These are phyloP conservation scores for Kwoniella sp. DNA, from an alignment of 768 basidiomycete species.

Conservation along the genomic window DNA sequence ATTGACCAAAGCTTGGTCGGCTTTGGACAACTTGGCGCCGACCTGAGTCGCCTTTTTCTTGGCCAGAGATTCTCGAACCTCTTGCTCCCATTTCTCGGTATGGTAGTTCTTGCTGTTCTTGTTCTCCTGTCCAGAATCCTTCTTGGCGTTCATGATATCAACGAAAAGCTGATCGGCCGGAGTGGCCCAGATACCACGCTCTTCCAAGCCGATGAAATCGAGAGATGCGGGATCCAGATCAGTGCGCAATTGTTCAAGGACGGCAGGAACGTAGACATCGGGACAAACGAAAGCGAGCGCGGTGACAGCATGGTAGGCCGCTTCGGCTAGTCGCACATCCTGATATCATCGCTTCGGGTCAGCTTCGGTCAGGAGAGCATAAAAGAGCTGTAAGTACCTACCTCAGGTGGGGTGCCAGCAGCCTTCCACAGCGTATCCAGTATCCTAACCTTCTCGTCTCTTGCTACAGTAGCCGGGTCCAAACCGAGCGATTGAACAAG, in stretches of 20 bases:
- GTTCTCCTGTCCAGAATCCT: constrained; percentile 59
- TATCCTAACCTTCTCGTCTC: constrained; percentile 41
- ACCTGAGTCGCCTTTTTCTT: constrained; percentile 69
- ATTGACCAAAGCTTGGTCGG: constrained; percentile 79
- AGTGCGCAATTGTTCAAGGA: constrained; percentile 67
- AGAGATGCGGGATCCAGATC: constrained; percentile 70
- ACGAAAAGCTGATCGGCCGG: constrained; percentile 78
- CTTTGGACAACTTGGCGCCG: constrained; percentile 68
- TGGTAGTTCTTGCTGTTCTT: constrained; percentile 84
- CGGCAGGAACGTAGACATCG: constrained; percentile 65
- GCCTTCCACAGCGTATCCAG: constrained; percentile 34
- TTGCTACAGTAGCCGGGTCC: constrained; percentile 70
- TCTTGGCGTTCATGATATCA: constrained; percentile 72
- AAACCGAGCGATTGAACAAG: constrained; percentile 69
- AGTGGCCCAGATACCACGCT: constrained; percentile 82
- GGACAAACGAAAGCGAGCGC: constrained; percentile 83
- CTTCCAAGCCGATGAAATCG: constrained; percentile 68
- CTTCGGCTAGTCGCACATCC: constrained; percentile 57
- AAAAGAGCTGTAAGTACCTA: constrained; percentile 11
- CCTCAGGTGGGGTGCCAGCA: constrained; percentile 36
- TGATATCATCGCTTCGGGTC: constrained; percentile 22
- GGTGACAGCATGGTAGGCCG: constrained; percentile 72
- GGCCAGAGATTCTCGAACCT: constrained; percentile 81
- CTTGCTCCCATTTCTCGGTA: constrained; percentile 92
- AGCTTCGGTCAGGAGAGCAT: constrained; percentile 1